Evolutionary conservation across 768 basidiomycete genomes (phyloP), one percentile per base, ranked within the genome.

Genomic region (Phanerodontia chrysosporium): DNA sequence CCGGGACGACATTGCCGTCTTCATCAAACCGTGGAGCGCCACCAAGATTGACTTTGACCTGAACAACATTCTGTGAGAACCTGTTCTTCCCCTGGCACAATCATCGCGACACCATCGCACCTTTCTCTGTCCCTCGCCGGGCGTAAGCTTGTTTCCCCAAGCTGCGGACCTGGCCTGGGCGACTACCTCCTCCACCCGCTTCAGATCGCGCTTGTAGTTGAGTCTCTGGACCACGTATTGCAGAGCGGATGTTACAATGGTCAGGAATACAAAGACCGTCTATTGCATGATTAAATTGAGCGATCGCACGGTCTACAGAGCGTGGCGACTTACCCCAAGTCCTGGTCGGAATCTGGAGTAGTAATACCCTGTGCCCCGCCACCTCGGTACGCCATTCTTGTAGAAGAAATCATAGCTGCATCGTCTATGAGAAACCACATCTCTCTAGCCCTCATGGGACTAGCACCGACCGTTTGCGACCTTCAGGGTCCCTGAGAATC

Each of bases 291-390:
- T 24, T 25, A 16, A 49, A 6, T 46, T 39, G 48, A 25, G 27
- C 9, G 10, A n/a, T 25, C 29, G 29, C 21, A 29, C 42, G 51
- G 39, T 42, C 10, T 18, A 42, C 18, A 42, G 49, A 18, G 48
- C 53, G n/a, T 25, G 8, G 51, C 3, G 2, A 70, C 83, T 62
- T 66, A 90, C 90, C 60, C 84, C 84, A 60, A 98, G 79, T 25
- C 95, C 93, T n/a, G 96, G 96, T 29, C 96, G 83, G 80, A 90
- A 99, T 54, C 97, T 86, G 29, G 92, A 85, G 73, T 98, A 99
- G 73, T 98, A 98, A 74, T 98, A 98, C 45, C 93, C 92, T 30
- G 92, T 94, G 16, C 95, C 96, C 63, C 95, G 81, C 96, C 96
- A 99, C 70, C 82, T 90, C 0, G 96, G 96, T 3, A 99, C 94